Evolutionary conservation across 768 basidiomycete genomes (phyloP), one percentile per base, ranked within the genome.

Genomic region (Strobilomyces echinocephalus): DNA sequence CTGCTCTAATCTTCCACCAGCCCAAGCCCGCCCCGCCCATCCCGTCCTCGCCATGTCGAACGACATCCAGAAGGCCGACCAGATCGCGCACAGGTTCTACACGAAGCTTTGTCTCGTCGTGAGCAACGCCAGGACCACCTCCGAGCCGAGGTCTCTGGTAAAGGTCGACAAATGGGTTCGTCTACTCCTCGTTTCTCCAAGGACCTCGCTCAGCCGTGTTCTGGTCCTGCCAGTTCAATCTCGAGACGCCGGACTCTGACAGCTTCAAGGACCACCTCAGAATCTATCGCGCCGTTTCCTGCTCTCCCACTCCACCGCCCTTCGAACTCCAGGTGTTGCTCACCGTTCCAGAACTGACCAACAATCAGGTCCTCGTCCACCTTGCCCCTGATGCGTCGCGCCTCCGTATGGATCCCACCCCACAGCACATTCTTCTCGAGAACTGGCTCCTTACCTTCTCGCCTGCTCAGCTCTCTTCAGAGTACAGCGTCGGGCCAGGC

Each of bases 161-260:
- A 88, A 80, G 74, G 70, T 79, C 42, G 89, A 92, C 66, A 91
- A 88, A 80, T 91, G 90, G 89, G 88, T 91, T 46, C 54, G 87
- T 74, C 1, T 24, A 2, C 31, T 16, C 11, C 12, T 3, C n/a
- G 18, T 24, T 3, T 47, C 21, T 36, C 28, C 42, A 34, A 24
- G 30, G 24, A 42, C 20, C 16, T 2, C 20, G 31, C 30, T 54
- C 30, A 46, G 10, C n/a, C 30, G 30, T 24, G 24, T 24, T 24
- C 30, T 6, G 4, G 36, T 16, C 14, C 46, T 10, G n/a, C 38
- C 18, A 91, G 89, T 91, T 91, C 76, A 91, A 90, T 69, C 74
- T 91, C 49, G 88, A 90, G 71, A 88, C 82, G 1, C 85, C 84
- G 20, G 85, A 89, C 70, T 78, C 81, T 31, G 84, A 88, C 55